These are phyloP conservation scores for Podila horticola DNA, from an alignment of 192 early-diverging fungal genomes.

Conservation along the genomic window DNA sequence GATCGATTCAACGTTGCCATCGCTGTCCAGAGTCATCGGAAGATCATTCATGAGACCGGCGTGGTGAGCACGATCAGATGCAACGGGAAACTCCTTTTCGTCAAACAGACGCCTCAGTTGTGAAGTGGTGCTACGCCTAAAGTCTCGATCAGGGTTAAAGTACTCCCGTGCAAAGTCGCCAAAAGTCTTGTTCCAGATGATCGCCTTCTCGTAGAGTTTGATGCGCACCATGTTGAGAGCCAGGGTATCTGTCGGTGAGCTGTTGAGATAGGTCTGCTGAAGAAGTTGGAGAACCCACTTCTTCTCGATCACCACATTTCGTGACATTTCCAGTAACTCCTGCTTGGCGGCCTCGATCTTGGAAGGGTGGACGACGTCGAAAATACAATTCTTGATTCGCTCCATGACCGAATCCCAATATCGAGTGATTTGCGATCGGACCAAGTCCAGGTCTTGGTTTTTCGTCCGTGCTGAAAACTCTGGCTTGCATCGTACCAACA, in stretches of 20 bases:
- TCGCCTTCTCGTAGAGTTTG: conserved; percentile 81
- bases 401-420: conserved; percentile 91
- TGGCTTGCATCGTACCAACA: conserved; percentile 66
- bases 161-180: conserved; percentile 79
- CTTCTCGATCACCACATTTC: conserved; percentile 79
- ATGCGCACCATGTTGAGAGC: conserved; percentile 83
- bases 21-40: conserved; percentile 54
- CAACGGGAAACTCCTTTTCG: conserved; percentile 54
- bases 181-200: conserved; percentile 88
- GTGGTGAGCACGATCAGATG: conserved; percentile 53
- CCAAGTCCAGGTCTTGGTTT: conserved; percentile 75
- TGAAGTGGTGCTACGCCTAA: conserved; percentile 68
- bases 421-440: conserved; percentile 73
- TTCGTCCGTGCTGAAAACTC: conserved; percentile 76
- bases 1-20: conserved; percentile 11
- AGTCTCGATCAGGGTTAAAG: conserved; percentile 85
- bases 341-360: conserved; percentile 79
- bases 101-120: conserved; percentile 75
- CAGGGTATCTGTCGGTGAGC: conserved; percentile 79
- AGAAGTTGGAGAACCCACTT: conserved; percentile 85
- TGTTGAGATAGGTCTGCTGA: conserved; percentile 85
- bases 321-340: conserved; percentile 74
- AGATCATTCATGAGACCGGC: conserved; percentile 58
- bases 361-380: conserved; percentile 78
- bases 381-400: conserved; percentile 82